Conservation (phyloP, 352 stramenopile genomes). For the Plasmopara viticola region DNA sequence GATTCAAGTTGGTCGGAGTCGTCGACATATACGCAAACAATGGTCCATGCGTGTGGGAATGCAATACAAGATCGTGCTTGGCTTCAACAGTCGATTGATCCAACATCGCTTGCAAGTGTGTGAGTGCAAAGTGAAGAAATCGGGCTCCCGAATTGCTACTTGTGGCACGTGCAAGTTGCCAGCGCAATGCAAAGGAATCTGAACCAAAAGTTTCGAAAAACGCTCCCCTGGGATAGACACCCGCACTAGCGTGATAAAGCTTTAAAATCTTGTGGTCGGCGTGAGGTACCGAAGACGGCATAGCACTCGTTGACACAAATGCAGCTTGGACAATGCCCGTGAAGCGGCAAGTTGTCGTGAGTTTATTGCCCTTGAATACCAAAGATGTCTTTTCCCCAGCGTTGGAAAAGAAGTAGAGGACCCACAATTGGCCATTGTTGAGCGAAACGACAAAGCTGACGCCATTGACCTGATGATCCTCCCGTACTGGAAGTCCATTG, state of each 20-base stretch:
- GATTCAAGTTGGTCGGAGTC: slow-evolving; percentile 5
- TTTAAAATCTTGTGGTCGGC: slow-evolving; percentile 40
- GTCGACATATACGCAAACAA: slow-evolving; percentile 53
- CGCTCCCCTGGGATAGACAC: slow-evolving; percentile 36
- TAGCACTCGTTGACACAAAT: slow-evolving; percentile 44
- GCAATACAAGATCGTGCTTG: slow-evolving; percentile 48
- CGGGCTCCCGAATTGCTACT: slow-evolving; percentile 21
- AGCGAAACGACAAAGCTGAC: slow-evolving; percentile 48
- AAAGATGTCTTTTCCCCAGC: slow-evolving; percentile 16
- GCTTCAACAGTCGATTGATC: slow-evolving; percentile 31
- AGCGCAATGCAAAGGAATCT: slow-evolving; percentile 59
- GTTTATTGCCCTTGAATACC: slow-evolving; percentile 41
- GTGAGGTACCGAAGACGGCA: slow-evolving; percentile 10
- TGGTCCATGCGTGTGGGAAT: slow-evolving; percentile 64
- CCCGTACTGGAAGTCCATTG: slow-evolving; percentile 36
- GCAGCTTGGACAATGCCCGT: slow-evolving; percentile 59
- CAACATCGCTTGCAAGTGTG: slow-evolving; percentile 53
- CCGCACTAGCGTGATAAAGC: slow-evolving; percentile 51
- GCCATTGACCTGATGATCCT: slow-evolving; percentile 32
- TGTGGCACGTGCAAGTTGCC: slow-evolving; percentile 30
- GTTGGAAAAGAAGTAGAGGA: slow-evolving; percentile 54
- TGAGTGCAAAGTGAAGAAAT: slow-evolving; percentile 66
- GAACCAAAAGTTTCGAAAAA: slow-evolving; percentile 16
- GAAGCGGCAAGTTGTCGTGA: slow-evolving; percentile 49
- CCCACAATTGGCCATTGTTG: slow-evolving; percentile 77